These are phyloP conservation scores for Mucor circinelloides DNA, from an alignment of 371 early-diverging fungal genomes.

Conservation along the genomic window DNA sequence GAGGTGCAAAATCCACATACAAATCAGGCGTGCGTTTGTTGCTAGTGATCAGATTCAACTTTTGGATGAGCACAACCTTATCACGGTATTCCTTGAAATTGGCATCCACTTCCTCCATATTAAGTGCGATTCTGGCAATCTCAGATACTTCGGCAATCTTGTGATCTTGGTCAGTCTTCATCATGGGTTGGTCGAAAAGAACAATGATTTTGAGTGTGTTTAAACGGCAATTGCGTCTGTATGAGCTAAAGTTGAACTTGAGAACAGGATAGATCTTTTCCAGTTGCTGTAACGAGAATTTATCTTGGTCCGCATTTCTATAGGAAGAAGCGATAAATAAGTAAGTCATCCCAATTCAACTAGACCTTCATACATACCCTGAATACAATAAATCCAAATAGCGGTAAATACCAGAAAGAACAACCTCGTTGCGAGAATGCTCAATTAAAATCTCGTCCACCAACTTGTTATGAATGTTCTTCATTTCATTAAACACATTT, in stretches of 20 bases:
- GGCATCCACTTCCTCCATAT: slow-evolving; percentile 66
- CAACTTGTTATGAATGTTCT: slow-evolving; percentile 27
- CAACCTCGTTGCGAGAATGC: slow-evolving; percentile 57
- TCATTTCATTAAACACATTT: slow-evolving; percentile 17
- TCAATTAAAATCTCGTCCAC: slow-evolving; percentile 44
- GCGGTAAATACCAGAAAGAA: slow-evolving; percentile 56
- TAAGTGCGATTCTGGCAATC: slow-evolving; percentile 55
- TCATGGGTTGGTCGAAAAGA: slow-evolving; percentile 64
- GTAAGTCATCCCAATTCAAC: background rate
- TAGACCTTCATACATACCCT: slow-evolving; percentile 37
- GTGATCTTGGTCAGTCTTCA: slow-evolving; percentile 48
- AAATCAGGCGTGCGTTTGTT: slow-evolving; percentile 64
- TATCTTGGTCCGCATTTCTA: slow-evolving; percentile 35
- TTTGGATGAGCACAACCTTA: slow-evolving; percentile 74
- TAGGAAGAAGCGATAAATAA: background rate
- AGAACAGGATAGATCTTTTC: slow-evolving; percentile 54
- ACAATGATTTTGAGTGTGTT: slow-evolving; percentile 74
- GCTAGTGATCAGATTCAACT: slow-evolving; percentile 59
- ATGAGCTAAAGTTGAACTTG: slow-evolving; percentile 63
- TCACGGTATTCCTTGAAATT: slow-evolving; percentile 75
- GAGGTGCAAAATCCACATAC: slow-evolving; percentile 64
- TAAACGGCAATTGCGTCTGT: slow-evolving; percentile 62
- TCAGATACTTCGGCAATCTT: slow-evolving; percentile 37
- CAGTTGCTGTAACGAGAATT: slow-evolving; percentile 43
- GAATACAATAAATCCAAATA: slow-evolving; percentile 57